Percentiles rank a stretch among this genome's conserved stretches.
Evolutionary conservation across 2,329 filamentous ascomycete species (phyloP).

Genomic region (Ophiostoma perfectum): DNA sequence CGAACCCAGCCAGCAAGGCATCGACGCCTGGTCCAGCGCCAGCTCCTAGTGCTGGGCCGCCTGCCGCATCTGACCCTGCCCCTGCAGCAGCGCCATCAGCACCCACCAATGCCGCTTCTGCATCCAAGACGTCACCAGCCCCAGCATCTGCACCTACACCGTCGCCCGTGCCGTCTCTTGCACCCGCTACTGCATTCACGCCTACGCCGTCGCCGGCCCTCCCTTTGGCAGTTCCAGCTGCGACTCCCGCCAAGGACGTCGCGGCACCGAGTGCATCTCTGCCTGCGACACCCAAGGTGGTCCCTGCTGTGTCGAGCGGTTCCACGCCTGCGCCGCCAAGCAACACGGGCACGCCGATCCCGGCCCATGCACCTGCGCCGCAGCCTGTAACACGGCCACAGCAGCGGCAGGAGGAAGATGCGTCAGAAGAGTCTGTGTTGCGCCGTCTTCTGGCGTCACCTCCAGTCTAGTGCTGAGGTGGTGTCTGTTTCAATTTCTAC

Average conservation of each 20-base stretch:
- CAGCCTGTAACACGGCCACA: constrained; percentile 8
- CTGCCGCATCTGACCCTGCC: neutral
- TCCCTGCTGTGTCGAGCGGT: neutral
- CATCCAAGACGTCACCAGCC: neutral
- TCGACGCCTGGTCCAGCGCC: neutral
- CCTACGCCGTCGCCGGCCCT: neutral
- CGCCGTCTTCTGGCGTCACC: constrained; percentile 15
- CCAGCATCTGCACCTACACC: neutral
- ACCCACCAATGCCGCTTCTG: too few relatives aligned
- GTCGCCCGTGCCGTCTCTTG: neutral
- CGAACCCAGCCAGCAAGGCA: constrained; percentile 6
- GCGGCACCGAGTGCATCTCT: neutral
- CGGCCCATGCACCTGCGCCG: neutral
- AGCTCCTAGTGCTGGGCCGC: neutral
- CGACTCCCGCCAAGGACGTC: neutral
- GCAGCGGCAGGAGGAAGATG: constrained; percentile 17
- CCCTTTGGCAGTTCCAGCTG: neutral
- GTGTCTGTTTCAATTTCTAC: neutral
- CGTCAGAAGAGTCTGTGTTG: constrained; percentile 20
- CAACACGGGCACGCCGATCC: constrained; percentile 11
- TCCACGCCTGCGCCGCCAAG: neutral
- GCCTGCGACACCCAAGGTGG: neutral
- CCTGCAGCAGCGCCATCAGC: neutral
- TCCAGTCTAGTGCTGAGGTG: neutral
- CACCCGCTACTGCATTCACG: neutral